Evolutionary conservation across 768 basidiomycete species (phyloP), one percentile per base, ranked within the genome.

Genomic region (Lyophyllum semitale): DNA sequence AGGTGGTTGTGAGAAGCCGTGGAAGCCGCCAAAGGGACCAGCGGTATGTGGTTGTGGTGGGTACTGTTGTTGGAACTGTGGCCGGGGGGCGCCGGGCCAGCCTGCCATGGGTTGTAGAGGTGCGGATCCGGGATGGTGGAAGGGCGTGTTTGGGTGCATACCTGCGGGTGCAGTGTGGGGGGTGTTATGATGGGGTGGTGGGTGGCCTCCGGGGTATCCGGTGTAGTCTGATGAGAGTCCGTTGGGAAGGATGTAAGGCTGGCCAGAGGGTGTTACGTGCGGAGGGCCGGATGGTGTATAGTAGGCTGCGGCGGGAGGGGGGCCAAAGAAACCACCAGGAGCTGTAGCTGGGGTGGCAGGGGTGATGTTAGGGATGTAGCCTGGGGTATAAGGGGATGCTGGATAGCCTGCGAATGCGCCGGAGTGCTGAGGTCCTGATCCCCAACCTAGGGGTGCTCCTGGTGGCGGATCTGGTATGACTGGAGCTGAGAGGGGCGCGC

Each of bases 331-430:
- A 30, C 42, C 33, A 42, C 40, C 44, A 51, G 55, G 53, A 1
- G 53, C 32, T 26, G 25, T 47, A 15, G 30, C 56, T 27, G 52
- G 48, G 20, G 29, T 46, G 29, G 53, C 26, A 18, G 61, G 63
- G 7, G 67, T 68, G 57, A 67, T 64, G 11, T 62, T 59, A 1
- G 77, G 77, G 23, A 79, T 73, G 48, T 73, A 78, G 1, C 73
- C 73, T 7, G 72, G 70, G 33, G 69, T 73, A 32, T 73, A 74
- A 4, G 77, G 77, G 13, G 76, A 70, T 15, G 58, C 53, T 1
- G 74, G 72, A 51, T 77, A 78, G 32, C 64, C 66, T 9, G 77
- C 75, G 51, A 76, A 79, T 42, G 64, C 63, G 42, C 66, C 69
- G 0, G 73, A 66, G 1, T 66, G 61, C 52, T 69, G 73, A 41